Evolutionary conservation across 306 rosid species (phyloP).

Genomic region (Vigna trinervia): DNA sequence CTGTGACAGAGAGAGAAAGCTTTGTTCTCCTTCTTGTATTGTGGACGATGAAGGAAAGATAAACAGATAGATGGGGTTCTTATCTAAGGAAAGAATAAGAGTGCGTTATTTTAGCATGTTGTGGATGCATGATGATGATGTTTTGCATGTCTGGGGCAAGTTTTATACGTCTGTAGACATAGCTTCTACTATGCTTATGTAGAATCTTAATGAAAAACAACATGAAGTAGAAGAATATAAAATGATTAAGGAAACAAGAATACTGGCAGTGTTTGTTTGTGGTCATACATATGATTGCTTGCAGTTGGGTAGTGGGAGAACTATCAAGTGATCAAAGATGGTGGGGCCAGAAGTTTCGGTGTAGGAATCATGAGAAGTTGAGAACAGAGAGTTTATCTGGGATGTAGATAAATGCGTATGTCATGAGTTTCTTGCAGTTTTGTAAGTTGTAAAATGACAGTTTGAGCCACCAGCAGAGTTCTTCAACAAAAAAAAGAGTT

Average conservation of each 20-base stretch:
- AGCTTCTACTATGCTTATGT: background rate
- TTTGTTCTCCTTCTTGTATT: conserved; percentile 9
- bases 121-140: conserved; percentile 13
- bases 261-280: background rate
- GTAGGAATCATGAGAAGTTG: conserved; percentile 52
- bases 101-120: background rate
- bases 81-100: conserved; percentile 1
- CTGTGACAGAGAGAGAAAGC: conserved; percentile 10
- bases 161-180: background rate
- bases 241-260: background rate
- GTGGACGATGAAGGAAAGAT: background rate
- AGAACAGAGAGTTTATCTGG: conserved; percentile 15
- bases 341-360: conserved; percentile 47
- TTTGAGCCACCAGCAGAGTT: conserved; percentile 7
- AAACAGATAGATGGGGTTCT: background rate
- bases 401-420: conserved; percentile 25
- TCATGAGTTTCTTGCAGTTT: conserved; percentile 78
- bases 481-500: conserved; percentile 17
- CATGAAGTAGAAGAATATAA: background rate
- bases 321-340: conserved; percentile 39
- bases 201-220: background rate
- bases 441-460: conserved; percentile 57
- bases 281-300: conserved; percentile 40
- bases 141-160: background rate
- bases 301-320: conserved; percentile 43